These are phyloP conservation scores for Suhomyces kilbournensis DNA, from an alignment of 805 yeast species.

Conservation along the genomic window DNA sequence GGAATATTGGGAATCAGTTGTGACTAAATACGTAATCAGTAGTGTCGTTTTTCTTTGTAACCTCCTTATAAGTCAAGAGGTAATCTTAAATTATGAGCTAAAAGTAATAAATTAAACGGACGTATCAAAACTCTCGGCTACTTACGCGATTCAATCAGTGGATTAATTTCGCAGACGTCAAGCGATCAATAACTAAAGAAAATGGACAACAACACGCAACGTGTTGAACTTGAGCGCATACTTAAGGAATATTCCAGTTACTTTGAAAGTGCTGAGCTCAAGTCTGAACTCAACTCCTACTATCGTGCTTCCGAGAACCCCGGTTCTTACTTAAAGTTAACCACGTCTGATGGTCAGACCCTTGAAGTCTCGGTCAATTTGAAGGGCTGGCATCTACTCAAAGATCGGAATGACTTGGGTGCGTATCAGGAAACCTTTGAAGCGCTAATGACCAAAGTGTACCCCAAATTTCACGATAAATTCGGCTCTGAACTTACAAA, in stretches of 20 bases:
- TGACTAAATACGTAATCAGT: conserved; percentile 28
- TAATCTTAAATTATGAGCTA: no score
- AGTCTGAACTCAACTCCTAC: background rate
- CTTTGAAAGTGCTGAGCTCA: conserved; percentile 14
- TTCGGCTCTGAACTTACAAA: conserved; percentile 18
- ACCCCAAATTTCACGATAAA: conserved; percentile 18
- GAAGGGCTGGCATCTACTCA: conserved; percentile 27
- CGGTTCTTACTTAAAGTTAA: background rate
- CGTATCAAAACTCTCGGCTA: background rate
- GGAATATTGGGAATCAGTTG: conserved; percentile 48
- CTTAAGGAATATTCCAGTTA: conserved; percentile 19
- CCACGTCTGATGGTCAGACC: background rate
- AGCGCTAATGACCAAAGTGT: conserved; percentile 24
- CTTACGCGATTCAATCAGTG: background rate
- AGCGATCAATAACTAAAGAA: background rate
- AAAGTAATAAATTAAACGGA: background rate
- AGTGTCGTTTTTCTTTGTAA: background rate
- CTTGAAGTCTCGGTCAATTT: conserved; percentile 21
- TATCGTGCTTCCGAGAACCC: background rate
- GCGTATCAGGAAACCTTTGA: conserved; percentile 28
- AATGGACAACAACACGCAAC: conserved; percentile 7
- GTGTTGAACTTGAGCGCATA: conserved; percentile 19
- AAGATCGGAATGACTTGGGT: background rate
- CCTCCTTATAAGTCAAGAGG: background rate
- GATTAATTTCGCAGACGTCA: background rate